Percentiles rank a stretch among this genome's conserved stretches.
Evolutionary conservation across 495 filamentous ascomycete species (phyloP).

Genomic region (Apodospora peruviana): DNA sequence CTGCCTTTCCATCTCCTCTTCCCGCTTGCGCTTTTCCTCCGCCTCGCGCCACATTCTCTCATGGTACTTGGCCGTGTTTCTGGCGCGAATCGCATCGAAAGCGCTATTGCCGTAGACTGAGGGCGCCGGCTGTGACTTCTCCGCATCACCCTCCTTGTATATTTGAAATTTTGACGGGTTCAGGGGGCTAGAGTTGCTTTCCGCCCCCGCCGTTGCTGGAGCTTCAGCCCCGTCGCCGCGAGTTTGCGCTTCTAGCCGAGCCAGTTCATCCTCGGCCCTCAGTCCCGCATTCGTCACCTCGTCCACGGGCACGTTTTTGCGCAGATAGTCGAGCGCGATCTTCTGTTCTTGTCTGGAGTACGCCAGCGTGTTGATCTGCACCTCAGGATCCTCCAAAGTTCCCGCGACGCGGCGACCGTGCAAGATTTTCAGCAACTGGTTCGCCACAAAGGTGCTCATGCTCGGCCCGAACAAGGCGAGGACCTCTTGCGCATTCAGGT

Average conservation of each 20-base stretch:
- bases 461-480: conserved; percentile 55
- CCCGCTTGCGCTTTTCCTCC: conserved; percentile 47
- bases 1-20: conserved; percentile 46
- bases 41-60: conserved; percentile 42
- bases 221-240: conserved; percentile 23
- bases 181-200: conserved; percentile 33
- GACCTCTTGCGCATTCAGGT: conserved; percentile 52
- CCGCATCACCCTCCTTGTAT: conserved; percentile 17
- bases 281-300: conserved; percentile 58
- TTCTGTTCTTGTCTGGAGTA: conserved; percentile 31
- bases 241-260: conserved; percentile 51
- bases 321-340: conserved; percentile 62
- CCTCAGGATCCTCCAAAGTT: conserved; percentile 56
- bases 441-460: conserved; percentile 48
- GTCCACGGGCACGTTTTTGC: conserved; percentile 62
- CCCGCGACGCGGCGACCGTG: conserved; percentile 72
- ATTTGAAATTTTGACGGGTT: conserved; percentile 13
- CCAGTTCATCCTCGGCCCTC: conserved; percentile 52
- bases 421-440: conserved; percentile 60
- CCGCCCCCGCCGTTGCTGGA: conserved; percentile 5
- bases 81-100: conserved; percentile 44
- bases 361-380: conserved; percentile 22
- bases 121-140: neutral
- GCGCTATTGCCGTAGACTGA: conserved; percentile 39
- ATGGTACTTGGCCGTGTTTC: conserved; percentile 35